Base-by-base conservation (phyloP, 176 grass and related monocot species). In the Metroxylon sagu region DNA sequence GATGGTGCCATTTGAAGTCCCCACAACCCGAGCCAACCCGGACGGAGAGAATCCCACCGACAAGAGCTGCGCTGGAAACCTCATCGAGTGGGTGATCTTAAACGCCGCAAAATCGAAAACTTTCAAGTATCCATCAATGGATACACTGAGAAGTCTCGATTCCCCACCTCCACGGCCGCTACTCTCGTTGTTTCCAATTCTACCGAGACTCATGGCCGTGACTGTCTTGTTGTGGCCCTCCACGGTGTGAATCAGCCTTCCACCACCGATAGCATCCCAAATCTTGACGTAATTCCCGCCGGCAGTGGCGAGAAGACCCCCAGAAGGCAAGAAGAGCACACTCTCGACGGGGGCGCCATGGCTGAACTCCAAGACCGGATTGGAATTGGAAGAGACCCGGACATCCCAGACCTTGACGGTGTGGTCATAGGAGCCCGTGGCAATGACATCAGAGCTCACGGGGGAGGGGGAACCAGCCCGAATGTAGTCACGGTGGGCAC, bases 41-140 rank as follows among this genome's bases (percentile, higher is more conserved):
- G 77, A 85, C 0, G 93, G 87, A 0, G 93, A 97, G 73, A 78
- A 83, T 26, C 82, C 93, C 49, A 97, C 73, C 5, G 93, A 91
- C 14, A 97, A 53, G 29, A 97, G 60, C 2, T 84, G 81, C 16
- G 77, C 70, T 0, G 84, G 93, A 48, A 85, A 85, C 54, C 93
- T 69, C 76, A 97, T 75, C 2, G 81, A 83, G 52, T 97, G 81
- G 0, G 84, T 91, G 43, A 91, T 72, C 73, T 88, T 97, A 57
- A 91, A 81, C 57, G 78, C 60, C 2, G 75, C 82, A 59, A 85
- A 97, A 71, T 97, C 87, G 50, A 97, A 91, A 65, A 71, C 65
- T 66, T 97, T 97, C n/a, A 97, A 66, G 76, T 97, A 97, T 0
- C 93, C 93, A 83, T 97, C 93, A 63, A 85, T 97, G 14, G 87